These are phyloP conservation scores for Anisodus tanguticus DNA, from an alignment of 257 asterid species.

Conservation along the genomic window DNA sequence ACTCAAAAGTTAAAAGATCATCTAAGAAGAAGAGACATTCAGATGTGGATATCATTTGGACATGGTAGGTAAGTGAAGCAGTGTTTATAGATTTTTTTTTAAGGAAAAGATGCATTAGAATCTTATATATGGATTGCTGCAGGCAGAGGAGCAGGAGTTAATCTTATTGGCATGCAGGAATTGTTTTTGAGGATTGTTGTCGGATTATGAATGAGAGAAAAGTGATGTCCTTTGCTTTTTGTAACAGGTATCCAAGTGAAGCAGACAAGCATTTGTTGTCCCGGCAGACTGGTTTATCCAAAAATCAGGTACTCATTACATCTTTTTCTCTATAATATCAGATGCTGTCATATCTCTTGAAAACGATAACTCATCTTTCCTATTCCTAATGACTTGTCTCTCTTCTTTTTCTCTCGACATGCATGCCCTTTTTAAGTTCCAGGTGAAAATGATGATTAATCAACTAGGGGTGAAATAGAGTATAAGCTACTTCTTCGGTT, in stretches of 20 bases:
- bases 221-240: constrained; percentile 10
- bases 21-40: no score
- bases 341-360: constrained; percentile 50
- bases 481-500: neutral
- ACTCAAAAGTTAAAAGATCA: no score
- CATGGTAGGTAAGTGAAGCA: neutral
- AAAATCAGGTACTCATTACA: constrained; percentile 73
- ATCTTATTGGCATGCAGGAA: constrained; percentile 2
- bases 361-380: constrained; percentile 47
- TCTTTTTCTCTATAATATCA: constrained; percentile 36
- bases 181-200: constrained; percentile 23
- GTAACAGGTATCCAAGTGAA: constrained; percentile 85
- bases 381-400: neutral
- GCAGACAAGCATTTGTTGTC: constrained; percentile 97
- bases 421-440: neutral
- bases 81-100: neutral
- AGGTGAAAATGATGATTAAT: neutral
- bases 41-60: neutral
- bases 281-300: constrained; percentile 89
- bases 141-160: neutral
- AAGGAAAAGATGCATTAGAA: neutral
- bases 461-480: neutral
- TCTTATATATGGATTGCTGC: neutral
- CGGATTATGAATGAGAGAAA: constrained; percentile 26
- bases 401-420: neutral